A percentile compares a stretch with the other conserved stretches of the same genome.
Evolutionary conservation across 2,329 filamentous ascomycete species (phyloP).

Genomic region (Penicillium sp.): DNA sequence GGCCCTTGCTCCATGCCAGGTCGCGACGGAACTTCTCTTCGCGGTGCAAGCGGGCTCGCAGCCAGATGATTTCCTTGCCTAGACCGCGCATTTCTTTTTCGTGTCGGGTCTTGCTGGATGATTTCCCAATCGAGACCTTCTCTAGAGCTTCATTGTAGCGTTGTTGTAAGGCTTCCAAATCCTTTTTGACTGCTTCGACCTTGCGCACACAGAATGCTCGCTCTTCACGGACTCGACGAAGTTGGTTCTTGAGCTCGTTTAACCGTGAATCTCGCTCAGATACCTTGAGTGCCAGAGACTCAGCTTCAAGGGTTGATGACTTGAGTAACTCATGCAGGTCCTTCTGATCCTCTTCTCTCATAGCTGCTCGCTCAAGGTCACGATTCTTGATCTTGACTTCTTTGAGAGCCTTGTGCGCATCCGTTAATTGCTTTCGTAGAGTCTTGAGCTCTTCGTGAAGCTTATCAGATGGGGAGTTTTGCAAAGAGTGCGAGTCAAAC

Average conservation of each 20-base stretch:
- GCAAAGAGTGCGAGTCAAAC: slow-evolving; percentile 52
- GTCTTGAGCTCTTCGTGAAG: slow-evolving; percentile 55
- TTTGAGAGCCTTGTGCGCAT: slow-evolving; percentile 59
- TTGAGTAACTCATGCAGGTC: slow-evolving; percentile 48
- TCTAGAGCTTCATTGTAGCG: slow-evolving; percentile 63
- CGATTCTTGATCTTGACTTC: slow-evolving; percentile 54
- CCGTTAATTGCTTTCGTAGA: slow-evolving; percentile 60
- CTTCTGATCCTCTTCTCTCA: slow-evolving; percentile 43
- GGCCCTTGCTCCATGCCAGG: slow-evolving; percentile 82
- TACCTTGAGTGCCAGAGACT: slow-evolving; percentile 71
- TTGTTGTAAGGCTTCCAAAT: slow-evolving; percentile 51
- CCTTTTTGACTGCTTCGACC: slow-evolving; percentile 39
- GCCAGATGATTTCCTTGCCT: slow-evolving; percentile 85
- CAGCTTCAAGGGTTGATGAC: slow-evolving; percentile 50
- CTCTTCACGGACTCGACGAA: slow-evolving; percentile 59
- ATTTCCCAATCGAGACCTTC: slow-evolving; percentile 38
- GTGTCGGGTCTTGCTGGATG: slow-evolving; percentile 46
- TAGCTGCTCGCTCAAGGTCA: slow-evolving; percentile 51
- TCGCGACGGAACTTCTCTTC: slow-evolving; percentile 78
- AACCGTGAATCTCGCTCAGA: slow-evolving; percentile 67
- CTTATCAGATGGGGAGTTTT: slow-evolving; percentile 49
- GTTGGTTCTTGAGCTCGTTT: slow-evolving; percentile 55
- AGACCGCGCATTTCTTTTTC: slow-evolving; percentile 74
- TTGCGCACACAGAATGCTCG: slow-evolving; percentile 42
- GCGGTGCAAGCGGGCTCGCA: slow-evolving; percentile 75